Base-by-base conservation (phyloP, 2,329 filamentous ascomycete species). In the Clonostachys sp. region DNA sequence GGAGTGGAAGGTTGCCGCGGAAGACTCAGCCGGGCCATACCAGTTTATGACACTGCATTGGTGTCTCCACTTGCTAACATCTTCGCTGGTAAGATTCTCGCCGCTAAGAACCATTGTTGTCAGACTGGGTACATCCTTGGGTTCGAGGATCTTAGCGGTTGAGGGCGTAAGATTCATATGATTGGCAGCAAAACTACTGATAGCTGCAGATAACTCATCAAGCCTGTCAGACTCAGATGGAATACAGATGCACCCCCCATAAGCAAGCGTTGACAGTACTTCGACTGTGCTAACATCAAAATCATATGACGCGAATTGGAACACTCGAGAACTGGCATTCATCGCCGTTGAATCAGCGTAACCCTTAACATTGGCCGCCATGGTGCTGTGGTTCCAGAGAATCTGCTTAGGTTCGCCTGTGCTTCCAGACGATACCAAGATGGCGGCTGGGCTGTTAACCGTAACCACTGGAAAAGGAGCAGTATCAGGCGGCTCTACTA, bases 241-340 rank as follows among this genome's bases (percentile, higher is more conserved):
- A 6, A 55, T 44, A 13, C 51, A 53, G 14, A 55, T 17, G 17
- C 48, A 50, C 5, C 30, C 53, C 12, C 53, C 53, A 17, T 35
- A 34, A 3, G 46, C 45, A 6, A 55, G 34, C 3, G 51, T 42
- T 3, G 41, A 40, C 13, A 53, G 33, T 4, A 51, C 42, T n/a
- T 53, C 50, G 17, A 49, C 41, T 42, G 46, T 46, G 13, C 45
- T 35, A 10, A 51, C 45, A 36, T 55, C 53, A 17, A 55, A 55
- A 2, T 44, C 47, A 38, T 53, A 47, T 33, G 50, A 73, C 3
- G 71, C 68, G 46, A 75, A 76, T 51, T 75, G 68, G 44, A 75
- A 69, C 36, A 73, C 68, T 9, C 70, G 65, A 1, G 71, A 16
- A n/a, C 39, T 30, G 24, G 39, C 24, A 4, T 35, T 16, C 5